Base-by-base conservation (phyloP, 192 early-diverging fungal species). In the Funneliformis geosporum region DNA sequence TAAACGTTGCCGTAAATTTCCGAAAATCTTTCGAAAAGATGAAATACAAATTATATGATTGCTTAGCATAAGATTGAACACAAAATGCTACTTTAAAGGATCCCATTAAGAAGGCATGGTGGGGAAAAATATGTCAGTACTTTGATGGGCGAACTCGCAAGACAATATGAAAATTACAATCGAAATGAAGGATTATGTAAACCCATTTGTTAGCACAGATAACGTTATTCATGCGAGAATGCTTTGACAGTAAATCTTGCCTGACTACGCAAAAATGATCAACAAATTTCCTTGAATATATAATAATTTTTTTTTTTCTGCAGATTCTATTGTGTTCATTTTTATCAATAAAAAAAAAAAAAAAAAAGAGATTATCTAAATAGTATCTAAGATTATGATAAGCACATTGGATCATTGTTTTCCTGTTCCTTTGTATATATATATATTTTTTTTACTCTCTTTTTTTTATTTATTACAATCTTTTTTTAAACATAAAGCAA, bases 161-260 rank as follows among this genome's bases (percentile, higher is more conserved):
- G 50, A 55, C 50, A 55, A 55, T 55, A 55, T 21, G 50, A 55
- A 50, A 16, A 21, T 33, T 55, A 55, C 50, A 55, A 55, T 55
- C 21, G 33, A 33, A 43, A 44, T 44, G 50, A 55, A 16, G 16
- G 14, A 55, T 55, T 55, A 55, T 55, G 50, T 55, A 14, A 55
- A 55, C 47, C 47, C 0, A 55, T 12, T 18, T 55, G 18, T 16
- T 0, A 55, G 50, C 16, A 55, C 21, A 55, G 21, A 18, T 21
- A 18, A 21, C 16, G 50, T 5, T 18, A 55, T 55, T 55, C 16
- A 55, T 55, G 50, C 50, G 50, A 55, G 50, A 55, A 55, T 55
- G 50, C 50, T 55, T 55, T 55, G 50, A 55, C 50, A 55, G 50
- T 55, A 55, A 55, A 55, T 55, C 50, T 55, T 55, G 50, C 50